A percentile compares a stretch with the other conserved stretches of the same genome.
Conservation (phyloP, 306 rosid species). For the Cicer chorassanicum region DNA sequence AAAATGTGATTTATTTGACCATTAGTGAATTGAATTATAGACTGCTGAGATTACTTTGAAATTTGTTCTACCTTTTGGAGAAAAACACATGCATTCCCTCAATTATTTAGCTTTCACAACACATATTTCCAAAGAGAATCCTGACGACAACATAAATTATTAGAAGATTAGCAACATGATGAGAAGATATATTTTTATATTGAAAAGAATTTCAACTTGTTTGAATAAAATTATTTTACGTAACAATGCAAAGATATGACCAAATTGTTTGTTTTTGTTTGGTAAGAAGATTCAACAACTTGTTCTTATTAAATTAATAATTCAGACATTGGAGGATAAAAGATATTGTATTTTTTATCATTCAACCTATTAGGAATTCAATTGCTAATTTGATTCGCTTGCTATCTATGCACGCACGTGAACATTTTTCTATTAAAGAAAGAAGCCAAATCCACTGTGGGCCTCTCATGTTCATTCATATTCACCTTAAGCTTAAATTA, state of each 20-base stretch:
- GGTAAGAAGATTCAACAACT: slow-evolving; percentile 41
- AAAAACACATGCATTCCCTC: slow-evolving; percentile 43
- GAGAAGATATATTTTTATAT: slow-evolving; percentile 38
- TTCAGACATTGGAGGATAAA: background rate
- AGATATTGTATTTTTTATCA: slow-evolving; percentile 12
- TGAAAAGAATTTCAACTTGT: slow-evolving; percentile 53
- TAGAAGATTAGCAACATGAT: slow-evolving; percentile 30
- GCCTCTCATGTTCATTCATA: slow-evolving; percentile 29
- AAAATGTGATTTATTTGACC: slow-evolving; percentile 24
- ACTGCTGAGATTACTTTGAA: slow-evolving; percentile 42
- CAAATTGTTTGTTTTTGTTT: slow-evolving; percentile 29
- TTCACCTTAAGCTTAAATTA: background rate
- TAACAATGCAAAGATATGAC: slow-evolving; percentile 37
- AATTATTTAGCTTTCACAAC: slow-evolving; percentile 31
- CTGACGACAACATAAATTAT: slow-evolving; percentile 4
- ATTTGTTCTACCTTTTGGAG: slow-evolving; percentile 10
- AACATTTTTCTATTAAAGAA: slow-evolving; percentile 4
- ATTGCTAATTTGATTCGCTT: slow-evolving; percentile 3
- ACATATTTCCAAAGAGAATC: background rate
- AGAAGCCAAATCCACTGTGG: background rate
- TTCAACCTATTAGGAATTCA: slow-evolving; percentile 35
- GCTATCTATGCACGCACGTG: slow-evolving; percentile 54
- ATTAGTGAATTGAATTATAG: slow-evolving; percentile 31
- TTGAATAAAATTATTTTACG: slow-evolving; percentile 50
- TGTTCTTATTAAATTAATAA: slow-evolving; percentile 27